Evolutionary conservation across 805 yeast species (phyloP).

Genomic region (Candida maesae): DNA sequence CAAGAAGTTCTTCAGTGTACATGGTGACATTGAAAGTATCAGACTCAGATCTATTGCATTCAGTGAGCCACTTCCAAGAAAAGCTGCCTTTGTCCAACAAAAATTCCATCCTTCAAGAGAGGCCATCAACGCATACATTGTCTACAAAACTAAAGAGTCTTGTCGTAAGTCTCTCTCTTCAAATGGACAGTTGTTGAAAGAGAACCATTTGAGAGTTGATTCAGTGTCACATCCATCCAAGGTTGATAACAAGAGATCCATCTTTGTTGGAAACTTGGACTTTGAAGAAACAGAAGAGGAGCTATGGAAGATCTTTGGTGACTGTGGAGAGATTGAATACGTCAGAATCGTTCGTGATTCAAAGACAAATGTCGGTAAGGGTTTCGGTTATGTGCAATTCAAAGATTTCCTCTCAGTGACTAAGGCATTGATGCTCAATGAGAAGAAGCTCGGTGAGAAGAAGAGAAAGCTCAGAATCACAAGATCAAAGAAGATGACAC

Average conservation of each 20-base stretch:
- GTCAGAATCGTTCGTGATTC: conserved; percentile 90
- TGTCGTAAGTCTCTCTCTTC: conserved; percentile 41
- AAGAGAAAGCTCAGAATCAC: conserved; percentile 70
- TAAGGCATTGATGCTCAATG: conserved; percentile 76
- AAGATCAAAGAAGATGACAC: conserved; percentile 49
- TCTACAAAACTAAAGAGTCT: conserved; percentile 54
- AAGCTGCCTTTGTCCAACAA: conserved; percentile 82
- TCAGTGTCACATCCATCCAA: conserved; percentile 88
- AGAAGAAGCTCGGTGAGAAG: conserved; percentile 49
- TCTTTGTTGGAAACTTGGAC: conserved; percentile 91
- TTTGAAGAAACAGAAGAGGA: conserved; percentile 91
- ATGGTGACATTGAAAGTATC: conserved; percentile 55
- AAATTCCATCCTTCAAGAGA: conserved; percentile 74
- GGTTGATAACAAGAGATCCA: conserved; percentile 76
- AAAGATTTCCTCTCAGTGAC: conserved; percentile 67
- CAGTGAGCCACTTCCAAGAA: conserved; percentile 83
- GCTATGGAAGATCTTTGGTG: conserved; percentile 75
- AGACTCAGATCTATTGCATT: conserved; percentile 93
- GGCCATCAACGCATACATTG: conserved; percentile 85
- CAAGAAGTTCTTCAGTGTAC: conserved; percentile 51
- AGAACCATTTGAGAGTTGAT: conserved; percentile 84
- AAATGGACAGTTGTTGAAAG: conserved; percentile 66
- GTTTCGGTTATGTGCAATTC: conserved; percentile 95
- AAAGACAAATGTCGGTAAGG: conserved; percentile 93
- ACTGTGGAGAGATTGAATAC: conserved; percentile 71